Conservation (phyloP, 1,139 yeast species). For the Geotrichum carabidarum region DNA sequence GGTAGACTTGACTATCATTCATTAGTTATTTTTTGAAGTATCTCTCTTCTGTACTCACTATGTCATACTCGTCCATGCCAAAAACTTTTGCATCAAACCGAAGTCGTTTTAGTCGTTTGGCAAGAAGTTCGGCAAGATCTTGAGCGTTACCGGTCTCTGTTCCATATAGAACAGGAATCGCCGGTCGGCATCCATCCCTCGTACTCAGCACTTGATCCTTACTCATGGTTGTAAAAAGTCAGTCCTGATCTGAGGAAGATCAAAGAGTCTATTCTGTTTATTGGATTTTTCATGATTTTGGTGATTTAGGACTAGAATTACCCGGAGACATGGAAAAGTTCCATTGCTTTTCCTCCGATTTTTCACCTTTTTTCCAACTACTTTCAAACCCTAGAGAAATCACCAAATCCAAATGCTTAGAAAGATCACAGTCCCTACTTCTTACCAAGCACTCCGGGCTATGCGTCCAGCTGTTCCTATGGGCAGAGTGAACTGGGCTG, state of each 20-base stretch:
- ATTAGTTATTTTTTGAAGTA: slow-evolving; percentile 30
- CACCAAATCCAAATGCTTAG: slow-evolving; percentile 9
- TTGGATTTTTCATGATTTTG: too few species aligned
- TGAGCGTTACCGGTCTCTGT: slow-evolving; percentile 92
- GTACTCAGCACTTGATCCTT: not conserved
- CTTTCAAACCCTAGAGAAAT: not conserved
- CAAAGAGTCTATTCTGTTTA: not conserved
- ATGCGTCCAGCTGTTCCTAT: not conserved
- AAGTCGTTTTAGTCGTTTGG: slow-evolving; percentile 52
- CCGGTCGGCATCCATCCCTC: not conserved
- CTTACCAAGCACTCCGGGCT: slow-evolving; percentile 4
- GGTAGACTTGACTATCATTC: slow-evolving; percentile 35
- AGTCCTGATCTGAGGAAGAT: not conserved
- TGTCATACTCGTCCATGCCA: slow-evolving; percentile 55
- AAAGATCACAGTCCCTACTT: slow-evolving; percentile 9
- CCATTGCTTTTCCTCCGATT: not conserved
- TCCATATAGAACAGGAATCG: slow-evolving; percentile 58
- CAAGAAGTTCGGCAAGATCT: slow-evolving; percentile 70
- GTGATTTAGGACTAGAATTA: too few species aligned
- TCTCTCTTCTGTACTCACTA: slow-evolving; percentile 14
- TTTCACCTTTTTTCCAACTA: not conserved
- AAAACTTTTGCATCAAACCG: slow-evolving; percentile 45
- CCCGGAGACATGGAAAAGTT: too few species aligned
- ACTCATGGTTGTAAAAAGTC: not conserved
- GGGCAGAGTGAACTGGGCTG: slow-evolving; percentile 2